Evolutionary conservation across 2,329 filamentous ascomycete genomes (phyloP), one percentile per base, ranked within the genome.

Genomic region (Parastagonospora nodorum): DNA sequence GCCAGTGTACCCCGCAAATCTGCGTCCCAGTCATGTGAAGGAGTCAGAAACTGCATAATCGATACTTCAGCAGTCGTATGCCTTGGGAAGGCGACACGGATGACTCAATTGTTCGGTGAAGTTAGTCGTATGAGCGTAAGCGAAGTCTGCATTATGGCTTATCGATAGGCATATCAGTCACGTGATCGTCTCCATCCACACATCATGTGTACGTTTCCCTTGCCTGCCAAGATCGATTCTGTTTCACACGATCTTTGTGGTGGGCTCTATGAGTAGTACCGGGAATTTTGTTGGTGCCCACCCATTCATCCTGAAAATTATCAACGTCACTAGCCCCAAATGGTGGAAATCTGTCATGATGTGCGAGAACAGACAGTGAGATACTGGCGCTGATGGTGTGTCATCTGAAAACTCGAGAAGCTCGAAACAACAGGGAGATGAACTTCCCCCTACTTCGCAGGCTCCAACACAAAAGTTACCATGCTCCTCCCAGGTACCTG

Each of bases 271-370:
- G 0, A 86, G 84, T 64, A 82, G 80, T 12, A 79, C 80, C 0
- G 82, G 80, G 0, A 78, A 84, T 4, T 87, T 84, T 61, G 75
- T 76, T 42, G 79, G 80, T 42, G 84, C 86, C 57, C 74, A 75
- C 7, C 74, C 86, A 84, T 86, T 57, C 74, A 75, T 7, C 74
- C 86, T 47, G 76, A 79, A 54, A 75, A 81, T 51, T 51, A 84
- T 86, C 55, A 74, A 81, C 50, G 64, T 87, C 44, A 80, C 74
- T 0, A 24, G 82, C 78, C 38, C 83, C 83, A 0, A 75, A 75
- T 74, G 12, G 76, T 76, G 42, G 51, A 8, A 61, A 63, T 15
- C 57, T 27, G 53, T 63, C 48, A 73, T 84, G 42, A 74, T 82
- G 40, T 84, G 82, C 56, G 79, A 83, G 59, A 79, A 74, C 2